Evolutionary conservation across 805 yeast genomes (phyloP), one percentile per base, ranked within the genome.

Genomic region (Kodamaea nitidulidarum): DNA sequence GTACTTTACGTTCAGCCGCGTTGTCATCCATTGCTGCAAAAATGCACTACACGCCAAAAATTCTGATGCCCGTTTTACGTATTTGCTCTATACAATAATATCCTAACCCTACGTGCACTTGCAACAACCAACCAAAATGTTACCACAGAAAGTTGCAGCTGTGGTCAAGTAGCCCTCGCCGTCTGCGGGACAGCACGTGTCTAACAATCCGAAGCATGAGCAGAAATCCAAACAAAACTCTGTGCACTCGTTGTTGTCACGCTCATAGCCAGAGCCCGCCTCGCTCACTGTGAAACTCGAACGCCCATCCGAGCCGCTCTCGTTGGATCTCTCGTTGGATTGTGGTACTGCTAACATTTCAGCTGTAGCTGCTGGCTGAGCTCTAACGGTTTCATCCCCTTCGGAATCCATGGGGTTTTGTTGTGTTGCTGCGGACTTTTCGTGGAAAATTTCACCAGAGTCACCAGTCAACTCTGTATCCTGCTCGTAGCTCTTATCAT

Each of bases 141-240:
- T 63, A 18, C 71, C 73, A 35, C 61, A 48, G 52, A 67, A 62
- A 1, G 60, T 50, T 7, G 70, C 70, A 20, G 56, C 41, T 15
- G 63, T 46, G 32, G 65, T 57, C 36, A 67, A 40, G 43, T 61
- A 67, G 7, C 74, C 73, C 38, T 67, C 71, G 3, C 69, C 69
- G 12, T 52, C 51, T 29, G 59, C 43, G n/a, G 74, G 74, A 45
- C 71, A 67, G 43, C 69, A 67, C 5, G 56, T 50, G 33, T 65
- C 67, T 36, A 60, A 60, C 35, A 65, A 51, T 1, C 74, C 73
- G 39, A 68, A 68, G 46, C 74, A 68, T 14, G 58, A 42, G 36
- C 51, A 54, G 28, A 48, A 53, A 36, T 67, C 73, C 35, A 61
- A 45, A 45, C 69, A 65, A 42, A 68, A 67, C 46, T 67, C 72